Base-by-base conservation (phyloP, 2,329 filamentous ascomycete species). In the Exophiala spinifera region DNA sequence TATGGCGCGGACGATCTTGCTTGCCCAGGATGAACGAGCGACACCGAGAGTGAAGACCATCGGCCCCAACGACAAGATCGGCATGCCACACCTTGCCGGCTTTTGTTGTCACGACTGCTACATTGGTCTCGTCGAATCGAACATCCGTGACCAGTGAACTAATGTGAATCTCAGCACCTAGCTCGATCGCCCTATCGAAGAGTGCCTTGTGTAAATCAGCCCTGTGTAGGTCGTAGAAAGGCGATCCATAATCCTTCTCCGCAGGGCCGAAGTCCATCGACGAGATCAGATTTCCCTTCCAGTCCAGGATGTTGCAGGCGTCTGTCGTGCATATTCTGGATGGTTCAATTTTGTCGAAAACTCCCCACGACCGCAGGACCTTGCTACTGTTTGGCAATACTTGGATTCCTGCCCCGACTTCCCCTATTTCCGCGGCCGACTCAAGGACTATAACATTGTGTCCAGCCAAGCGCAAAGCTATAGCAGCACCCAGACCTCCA, bases 161-260 rank as follows among this genome's bases (percentile, higher is more conserved):
- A 13, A 70, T 61, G 17, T 54, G 47, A 3, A 72, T 62, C 14
- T 66, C 59, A 1, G 75, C 72, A 3, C 73, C 74, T 0, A 77
- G 68, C n/a, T 67, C 65, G 3, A 55, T 48, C n/a, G 74, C 74
- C 28, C 71, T 68, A 7, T 67, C 63, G 0, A 76, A 66, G 8
- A 79, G 64, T 13, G 72, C 71, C 25, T 63, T 65, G 58, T 79
- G 73, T 28, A 78, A 72, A 59, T 79, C 74, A 34, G 76, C 76
- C 17, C 78, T 72, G 64, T 80, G 77, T n/a, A 79, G 66, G 49
- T 78, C 74, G 62, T 74, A 73, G 55, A 77, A 76, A 0, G 74
- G 75, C 17, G 54, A 44, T 13, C 42, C 42, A 28, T 44, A 44
- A 14, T 44, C 23, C 42, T 44, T 15, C 20, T 21, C 42, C n/a